Base-by-base conservation (phyloP, 441 rosid species). In the Mallotus japonicus region DNA sequence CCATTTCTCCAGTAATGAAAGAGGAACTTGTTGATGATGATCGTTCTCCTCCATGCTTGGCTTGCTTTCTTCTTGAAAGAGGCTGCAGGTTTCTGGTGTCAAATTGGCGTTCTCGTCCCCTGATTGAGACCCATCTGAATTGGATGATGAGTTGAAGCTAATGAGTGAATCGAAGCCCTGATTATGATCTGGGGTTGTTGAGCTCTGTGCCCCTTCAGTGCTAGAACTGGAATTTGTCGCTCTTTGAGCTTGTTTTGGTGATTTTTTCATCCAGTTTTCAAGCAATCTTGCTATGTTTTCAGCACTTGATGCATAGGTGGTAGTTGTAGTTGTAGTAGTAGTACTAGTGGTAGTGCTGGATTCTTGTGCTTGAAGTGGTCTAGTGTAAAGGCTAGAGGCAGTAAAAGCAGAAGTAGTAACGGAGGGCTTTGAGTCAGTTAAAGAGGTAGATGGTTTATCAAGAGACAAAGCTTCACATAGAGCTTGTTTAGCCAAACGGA, bases 1-100 rank as follows among this genome's bases (percentile, higher is more conserved):
- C 97, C 98, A 93, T 75, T 89, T 91, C 89, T 93, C 98, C 17
- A 93, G 84, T 84, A 93, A 67, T 11, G 85, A 73, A 32, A 93
- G 85, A 14, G 95, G 91, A 65, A 86, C 92, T 49, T 80, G 79
- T 12, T 67, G 34, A 37, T 56, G 22, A 19, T 14, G 13, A 22
- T 74, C n/a, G 14, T 62, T n/a, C 24, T 44, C 51, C 56, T 76
- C 74, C 65, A 69, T 55, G 75, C 10, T 84, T 50, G 85, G 85
- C 68, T 85, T 85, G 79, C 81, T 84, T 65, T 87, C 95, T 69
- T 86, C 90, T 75, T 79, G 90, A 73, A 86, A 81, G 49, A 78
- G 68, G 79, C 84, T 75, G 32, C 32, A 28, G 15, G 83, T 79
- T 70, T 78, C 91, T 1, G 80, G 82, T 46, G 85, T 73, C 51